Evolutionary conservation across 2,329 filamentous ascomycete genomes (phyloP).

Genomic region (Aspergillus carbonarius): DNA sequence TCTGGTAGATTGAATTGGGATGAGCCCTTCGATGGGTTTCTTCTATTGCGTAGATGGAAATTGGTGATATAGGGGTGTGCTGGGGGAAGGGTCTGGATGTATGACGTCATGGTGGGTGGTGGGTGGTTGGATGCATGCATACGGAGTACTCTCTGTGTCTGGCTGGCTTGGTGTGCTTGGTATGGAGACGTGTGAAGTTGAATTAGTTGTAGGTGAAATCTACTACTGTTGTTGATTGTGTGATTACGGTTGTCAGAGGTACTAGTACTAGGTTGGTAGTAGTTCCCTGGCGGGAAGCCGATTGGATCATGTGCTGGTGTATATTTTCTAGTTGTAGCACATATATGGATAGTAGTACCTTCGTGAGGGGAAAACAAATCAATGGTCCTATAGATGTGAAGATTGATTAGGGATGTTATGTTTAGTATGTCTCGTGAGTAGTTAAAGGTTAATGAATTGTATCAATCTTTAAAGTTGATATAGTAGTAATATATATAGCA

Average conservation of each 20-base stretch:
- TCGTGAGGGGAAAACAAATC: too few species aligned
- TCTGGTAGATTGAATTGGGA: not conserved
- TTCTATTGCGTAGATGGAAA: not conserved
- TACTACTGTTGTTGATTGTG: not conserved
- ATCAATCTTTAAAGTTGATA: too few species aligned
- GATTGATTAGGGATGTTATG: too few species aligned
- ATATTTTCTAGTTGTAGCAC: not conserved
- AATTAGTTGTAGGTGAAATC: not conserved
- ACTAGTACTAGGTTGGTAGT: too few species aligned
- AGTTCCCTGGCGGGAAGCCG: not conserved
- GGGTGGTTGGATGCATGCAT: not conserved
- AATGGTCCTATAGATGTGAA: too few species aligned
- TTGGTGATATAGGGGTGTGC: too few species aligned
- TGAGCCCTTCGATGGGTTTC: not conserved
- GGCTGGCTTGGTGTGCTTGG: not conserved
- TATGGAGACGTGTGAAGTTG: not conserved
- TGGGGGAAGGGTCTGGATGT: not conserved
- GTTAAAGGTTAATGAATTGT: too few species aligned
- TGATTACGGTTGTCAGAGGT: too few species aligned
- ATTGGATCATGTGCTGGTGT: not conserved
- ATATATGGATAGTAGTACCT: not conserved
- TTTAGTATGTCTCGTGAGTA: too few species aligned
- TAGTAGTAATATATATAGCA: too few species aligned
- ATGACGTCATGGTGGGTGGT: not conserved
- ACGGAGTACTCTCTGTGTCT: not conserved